Percentiles rank a stretch among this genome's conserved stretches.
Evolutionary conservation across 2,329 filamentous ascomycete species (phyloP).

Genomic region (Emericellopsis atlantica): DNA sequence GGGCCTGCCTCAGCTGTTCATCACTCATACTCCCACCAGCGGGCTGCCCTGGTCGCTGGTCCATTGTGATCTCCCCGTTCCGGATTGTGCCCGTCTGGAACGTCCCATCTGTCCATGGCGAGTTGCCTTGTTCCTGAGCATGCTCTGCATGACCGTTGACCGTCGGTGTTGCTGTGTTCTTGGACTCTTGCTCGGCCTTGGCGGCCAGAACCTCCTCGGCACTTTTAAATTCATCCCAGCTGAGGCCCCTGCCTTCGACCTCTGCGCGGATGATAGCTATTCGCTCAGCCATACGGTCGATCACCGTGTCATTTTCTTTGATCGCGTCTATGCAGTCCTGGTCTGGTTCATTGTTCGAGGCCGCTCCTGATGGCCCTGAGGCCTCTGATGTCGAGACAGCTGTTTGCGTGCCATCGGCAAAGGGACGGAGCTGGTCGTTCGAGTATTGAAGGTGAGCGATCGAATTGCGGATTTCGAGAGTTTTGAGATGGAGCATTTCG

Average conservation of each 20-base stretch:
- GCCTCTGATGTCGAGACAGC: conserved; percentile 10
- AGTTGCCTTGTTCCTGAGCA: conserved; percentile 12
- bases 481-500: conserved; percentile 58
- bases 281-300: conserved; percentile 54
- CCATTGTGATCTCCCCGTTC: conserved; percentile 34
- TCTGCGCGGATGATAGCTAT: conserved; percentile 51
- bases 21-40: conserved; percentile 39
- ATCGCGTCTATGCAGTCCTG: conserved; percentile 64
- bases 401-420: conserved; percentile 37
- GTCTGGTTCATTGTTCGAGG: conserved; percentile 30
- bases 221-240: conserved; percentile 43
- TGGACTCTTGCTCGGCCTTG: background rate
- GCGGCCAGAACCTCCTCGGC: conserved; percentile 27
- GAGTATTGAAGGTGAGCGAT: conserved; percentile 63
- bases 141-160: conserved; percentile 5
- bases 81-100: conserved; percentile 48
- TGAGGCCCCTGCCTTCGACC: conserved; percentile 44
- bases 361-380: background rate
- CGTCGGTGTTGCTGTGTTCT: background rate
- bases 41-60: conserved; percentile 12
- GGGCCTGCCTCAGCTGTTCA: conserved; percentile 41
- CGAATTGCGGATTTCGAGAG: conserved; percentile 62
- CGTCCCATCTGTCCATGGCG: conserved; percentile 50
- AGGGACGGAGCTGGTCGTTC: conserved; percentile 61
- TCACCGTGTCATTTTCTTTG: conserved; percentile 56